These are phyloP conservation scores for Cladosporium phlei DNA, from an alignment of 2,329 filamentous ascomycete genomes.

Conservation along the genomic window DNA sequence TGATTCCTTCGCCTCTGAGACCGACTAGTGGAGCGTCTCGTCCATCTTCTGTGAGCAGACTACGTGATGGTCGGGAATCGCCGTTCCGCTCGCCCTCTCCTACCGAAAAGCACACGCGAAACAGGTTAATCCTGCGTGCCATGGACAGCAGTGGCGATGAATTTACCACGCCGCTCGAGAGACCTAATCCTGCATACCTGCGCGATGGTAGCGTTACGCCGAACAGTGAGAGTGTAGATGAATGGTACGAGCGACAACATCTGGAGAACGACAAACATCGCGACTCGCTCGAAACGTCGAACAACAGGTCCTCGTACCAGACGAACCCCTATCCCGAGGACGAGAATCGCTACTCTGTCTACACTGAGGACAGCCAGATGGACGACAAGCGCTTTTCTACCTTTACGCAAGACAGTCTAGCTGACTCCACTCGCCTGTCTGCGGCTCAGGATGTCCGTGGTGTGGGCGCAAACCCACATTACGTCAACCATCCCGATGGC, in stretches of 20 bases:
- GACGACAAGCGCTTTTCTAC: conserved; percentile 33
- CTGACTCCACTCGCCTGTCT: conserved; percentile 38
- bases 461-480: conserved; percentile 68
- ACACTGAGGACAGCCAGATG: conserved; percentile 49
- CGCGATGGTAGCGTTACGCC: conserved; percentile 34
- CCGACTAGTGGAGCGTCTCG: conserved; percentile 36
- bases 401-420: conserved; percentile 44
- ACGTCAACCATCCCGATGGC: conserved; percentile 65
- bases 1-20: conserved; percentile 30
- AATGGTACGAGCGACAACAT: conserved; percentile 51
- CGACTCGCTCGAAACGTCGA: conserved; percentile 34
- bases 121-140: conserved; percentile 43
- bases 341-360: conserved; percentile 45
- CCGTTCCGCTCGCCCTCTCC: conserved; percentile 54
- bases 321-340: conserved; percentile 52
- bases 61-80: conserved; percentile 48
- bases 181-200: conserved; percentile 46
- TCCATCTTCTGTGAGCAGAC: conserved; percentile 57
- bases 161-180: conserved; percentile 25
- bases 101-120: conserved; percentile 53
- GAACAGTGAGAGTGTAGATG: conserved; percentile 37
- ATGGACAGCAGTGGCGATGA: conserved; percentile 49
- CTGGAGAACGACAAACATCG: conserved; percentile 57
- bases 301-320: conserved; percentile 36
- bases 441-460: conserved; percentile 60